Conservation (phyloP, 2,329 filamentous ascomycete genomes). For the Dryadomyces sulphureus region DNA sequence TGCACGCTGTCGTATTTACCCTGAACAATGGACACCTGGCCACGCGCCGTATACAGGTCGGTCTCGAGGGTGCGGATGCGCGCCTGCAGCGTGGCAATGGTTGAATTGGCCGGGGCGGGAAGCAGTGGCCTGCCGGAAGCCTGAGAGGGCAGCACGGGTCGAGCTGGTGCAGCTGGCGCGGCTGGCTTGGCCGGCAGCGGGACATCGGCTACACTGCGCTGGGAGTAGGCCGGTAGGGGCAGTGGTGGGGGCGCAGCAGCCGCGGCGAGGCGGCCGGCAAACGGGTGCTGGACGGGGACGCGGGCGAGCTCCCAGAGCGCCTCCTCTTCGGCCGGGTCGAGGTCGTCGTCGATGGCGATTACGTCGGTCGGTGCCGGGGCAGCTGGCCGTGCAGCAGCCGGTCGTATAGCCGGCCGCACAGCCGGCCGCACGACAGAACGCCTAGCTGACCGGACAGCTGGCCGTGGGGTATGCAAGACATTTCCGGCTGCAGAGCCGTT, state of each 20-base stretch:
- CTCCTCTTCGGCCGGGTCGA: constrained; percentile 8
- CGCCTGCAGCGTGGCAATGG: constrained; percentile 31
- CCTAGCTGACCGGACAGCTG: too few species aligned
- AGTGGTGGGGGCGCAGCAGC: constrained; percentile 9
- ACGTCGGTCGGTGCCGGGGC: too few species aligned
- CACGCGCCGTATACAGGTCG: constrained; percentile 47
- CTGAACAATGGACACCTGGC: constrained; percentile 63
- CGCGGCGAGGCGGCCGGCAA: constrained; percentile 5
- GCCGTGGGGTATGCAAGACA: neutral
- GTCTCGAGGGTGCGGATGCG: constrained; percentile 37
- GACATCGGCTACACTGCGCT: constrained; percentile 6
- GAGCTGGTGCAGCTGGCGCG: neutral
- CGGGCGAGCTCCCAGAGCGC: constrained; percentile 10
- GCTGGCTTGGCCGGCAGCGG: constrained; percentile 4
- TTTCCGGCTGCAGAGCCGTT: neutral
- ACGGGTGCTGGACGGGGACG: constrained; percentile 8
- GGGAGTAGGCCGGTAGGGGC: constrained; percentile 9
- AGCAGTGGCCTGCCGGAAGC: too few species aligned
- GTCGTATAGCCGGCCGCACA: too few species aligned
- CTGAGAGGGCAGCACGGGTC: too few species aligned
- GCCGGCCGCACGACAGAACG: too few species aligned
- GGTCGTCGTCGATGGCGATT: constrained; percentile 3
- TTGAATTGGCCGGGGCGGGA: too few species aligned
- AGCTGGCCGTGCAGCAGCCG: too few species aligned
- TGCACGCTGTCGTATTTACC: constrained; percentile 48